Base-by-base conservation (phyloP, 2,329 filamentous ascomycete genomes). In the Xylariaceae sp. region DNA sequence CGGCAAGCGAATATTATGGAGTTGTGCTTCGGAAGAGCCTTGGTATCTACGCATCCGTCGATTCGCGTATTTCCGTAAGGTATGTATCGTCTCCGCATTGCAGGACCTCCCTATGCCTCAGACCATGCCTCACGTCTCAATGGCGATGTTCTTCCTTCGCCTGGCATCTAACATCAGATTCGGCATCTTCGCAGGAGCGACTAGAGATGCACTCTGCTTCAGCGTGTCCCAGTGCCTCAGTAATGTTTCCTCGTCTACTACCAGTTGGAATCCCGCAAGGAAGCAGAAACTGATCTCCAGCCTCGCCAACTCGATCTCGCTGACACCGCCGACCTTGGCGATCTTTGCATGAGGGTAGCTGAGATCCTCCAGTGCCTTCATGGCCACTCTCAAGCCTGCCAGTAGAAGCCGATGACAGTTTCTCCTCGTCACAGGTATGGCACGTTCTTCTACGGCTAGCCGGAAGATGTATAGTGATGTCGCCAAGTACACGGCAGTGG, bases 301-400 rank as follows among this genome's bases (percentile, higher is more conserved):
- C 54, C 88, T 81, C 39, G 88, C 88, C 47, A 99, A 78, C 71
- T 97, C 91, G 16, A 77, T 75, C 66, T 89, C 88, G 64, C 83
- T 89, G 14, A 97, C 90, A 16, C 93, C 93, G 40, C 94, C 93
- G 1, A 97, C 92, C 59, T 86, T 88, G 16, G 93, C 86, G 59
- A 97, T 85, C 50, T 90, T 87, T 54, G 80, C 80, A 72, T 97
- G 93, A 9, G 89, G 83, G 72, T 95, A 96, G 61, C 87, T 89
- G 48, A 93, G 79, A 69, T 97, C 93, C 70, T 99, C 93, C n/a
- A 97, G 75, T 0, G 90, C 89, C 73, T 97, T 99, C 82, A 92
- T 94, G 13, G 93, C 91, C 3, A 97, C 89, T 34, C 92, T 78
- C 48, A 97, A 77, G 6, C 88, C 89, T 0, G 90, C 92, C 14